These are phyloP conservation scores for Diaporthe citrichinensis DNA, from an alignment of 2,329 filamentous ascomycete species.

Conservation along the genomic window DNA sequence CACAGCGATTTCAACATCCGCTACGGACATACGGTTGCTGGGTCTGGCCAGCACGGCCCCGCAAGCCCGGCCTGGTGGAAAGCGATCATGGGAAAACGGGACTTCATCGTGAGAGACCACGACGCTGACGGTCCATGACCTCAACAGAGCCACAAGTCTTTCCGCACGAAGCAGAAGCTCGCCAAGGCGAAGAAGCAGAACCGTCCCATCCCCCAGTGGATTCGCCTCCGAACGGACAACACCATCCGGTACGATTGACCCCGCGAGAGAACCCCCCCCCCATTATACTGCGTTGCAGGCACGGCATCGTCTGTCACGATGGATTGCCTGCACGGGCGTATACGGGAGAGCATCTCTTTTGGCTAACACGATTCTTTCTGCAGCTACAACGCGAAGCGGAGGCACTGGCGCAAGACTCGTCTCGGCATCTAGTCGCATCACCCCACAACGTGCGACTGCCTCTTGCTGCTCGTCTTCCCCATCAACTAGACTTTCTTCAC, in stretches of 20 bases:
- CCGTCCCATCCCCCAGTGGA: slow-evolving; percentile 99
- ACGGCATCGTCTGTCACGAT: not conserved
- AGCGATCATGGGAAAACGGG: not conserved
- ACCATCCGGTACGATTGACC: slow-evolving; percentile 89
- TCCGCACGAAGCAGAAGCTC: slow-evolving; percentile 99
- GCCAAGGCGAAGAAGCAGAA: slow-evolving; percentile 99
- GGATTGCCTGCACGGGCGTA: not conserved
- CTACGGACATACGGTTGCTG: not conserved
- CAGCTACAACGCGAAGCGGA: slow-evolving; percentile 99
- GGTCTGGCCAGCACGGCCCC: not conserved
- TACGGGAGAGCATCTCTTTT: slow-evolving; percentile 25
- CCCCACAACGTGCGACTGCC: slow-evolving; percentile 50
- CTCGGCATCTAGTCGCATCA: slow-evolving; percentile 91
- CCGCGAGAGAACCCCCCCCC: slow-evolving; percentile 17
- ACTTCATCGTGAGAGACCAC: slow-evolving; percentile 33
- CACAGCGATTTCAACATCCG: not conserved
- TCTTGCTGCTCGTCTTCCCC: slow-evolving; percentile 46
- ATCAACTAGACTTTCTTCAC: slow-evolving; percentile 33
- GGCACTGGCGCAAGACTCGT: slow-evolving; percentile 99
- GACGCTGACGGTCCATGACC: slow-evolving; percentile 36
- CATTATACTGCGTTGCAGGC: not conserved
- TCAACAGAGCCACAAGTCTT: slow-evolving; percentile 96
- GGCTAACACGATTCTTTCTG: slow-evolving; percentile 21
- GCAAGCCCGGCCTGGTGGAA: not conserved
- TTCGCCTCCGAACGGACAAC: slow-evolving; percentile 97